Evolutionary conservation across 2,329 filamentous ascomycete genomes (phyloP), one percentile per base, ranked within the genome.

Genomic region (Chaetothyriales sp.): DNA sequence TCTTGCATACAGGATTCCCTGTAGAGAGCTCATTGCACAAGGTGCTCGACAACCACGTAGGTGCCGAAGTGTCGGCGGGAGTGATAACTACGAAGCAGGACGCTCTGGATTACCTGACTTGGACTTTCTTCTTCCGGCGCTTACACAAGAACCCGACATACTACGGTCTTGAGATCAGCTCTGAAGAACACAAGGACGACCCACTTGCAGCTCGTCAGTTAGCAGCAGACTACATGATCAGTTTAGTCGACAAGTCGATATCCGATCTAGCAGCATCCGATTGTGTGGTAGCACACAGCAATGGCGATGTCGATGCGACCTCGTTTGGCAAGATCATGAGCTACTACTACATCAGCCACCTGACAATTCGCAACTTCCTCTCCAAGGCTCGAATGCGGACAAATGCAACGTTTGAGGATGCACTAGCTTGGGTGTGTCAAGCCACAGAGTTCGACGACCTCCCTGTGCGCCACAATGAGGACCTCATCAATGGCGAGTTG

Each of bases 81-180:
- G 98, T 92, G 0, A 86, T 98, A 48, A 74, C 84, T 29, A 94
- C 89, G 7, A 95, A 95, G 68, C 92, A 98, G 69, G 92, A 98
- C 69, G 92, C 92, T 0, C 77, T 98, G 3, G 94, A 98, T 68
- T 98, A 98, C 65, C 72, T 98, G 50, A 98, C 92, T 0, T 98
- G 94, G 92, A 98, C 94, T 0, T 98, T 98, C 73, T 98, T 98
- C 78, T 98, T 98, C 77, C 81, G 94, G 2, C 78, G 92, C 9
- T 72, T 98, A 43, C 92, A 98, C 73, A 98, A 98, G 74, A 98
- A 98, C 62, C 92, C 92, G 1, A 94, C 89, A 0, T 98, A 95
- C 70, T 98, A 98, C 61, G 94, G 94, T 0, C 81, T 98, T 0
- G 86, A 95, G 65, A 92, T 98, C 45, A 87, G 86, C 0, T 84